Percentiles rank a stretch among this genome's conserved stretches.
These are phyloP conservation scores for Trichoderma arundinaceum DNA, from an alignment of 2,329 filamentous ascomycete genomes.

Conservation along the genomic window DNA sequence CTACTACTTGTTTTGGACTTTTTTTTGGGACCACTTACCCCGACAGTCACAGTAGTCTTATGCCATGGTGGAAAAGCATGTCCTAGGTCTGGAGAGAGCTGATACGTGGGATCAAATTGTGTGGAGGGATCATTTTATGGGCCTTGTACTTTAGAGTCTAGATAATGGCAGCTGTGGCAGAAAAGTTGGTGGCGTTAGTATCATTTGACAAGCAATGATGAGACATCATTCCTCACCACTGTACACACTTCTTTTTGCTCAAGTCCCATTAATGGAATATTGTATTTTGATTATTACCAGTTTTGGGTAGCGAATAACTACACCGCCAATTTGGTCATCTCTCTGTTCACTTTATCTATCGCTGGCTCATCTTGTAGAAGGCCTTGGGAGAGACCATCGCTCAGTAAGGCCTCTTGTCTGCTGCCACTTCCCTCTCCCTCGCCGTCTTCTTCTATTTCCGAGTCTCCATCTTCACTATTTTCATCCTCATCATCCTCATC, in stretches of 20 bases:
- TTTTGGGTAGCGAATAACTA: constrained; percentile 33
- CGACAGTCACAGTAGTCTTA: constrained; percentile 38
- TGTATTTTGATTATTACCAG: background rate
- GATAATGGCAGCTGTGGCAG: constrained; percentile 38
- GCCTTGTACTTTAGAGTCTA: constrained; percentile 51
- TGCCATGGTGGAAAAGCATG: constrained; percentile 43
- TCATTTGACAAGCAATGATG: constrained; percentile 37
- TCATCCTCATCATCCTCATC: constrained; percentile 37
- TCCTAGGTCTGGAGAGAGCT: constrained; percentile 46
- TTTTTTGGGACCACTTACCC: constrained; percentile 36
- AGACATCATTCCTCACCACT: constrained; percentile 29
- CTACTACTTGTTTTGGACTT: constrained; percentile 31
- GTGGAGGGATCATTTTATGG: constrained; percentile 43
- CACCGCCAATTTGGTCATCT: constrained; percentile 42
- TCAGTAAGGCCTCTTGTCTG: background rate
- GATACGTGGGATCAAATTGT: constrained; percentile 43
- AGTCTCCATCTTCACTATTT: constrained; percentile 33
- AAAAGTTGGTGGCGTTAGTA: constrained; percentile 35
- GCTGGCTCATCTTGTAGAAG: constrained; percentile 17
- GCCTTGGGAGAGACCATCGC: background rate
- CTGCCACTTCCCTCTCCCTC: background rate
- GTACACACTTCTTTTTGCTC: background rate
- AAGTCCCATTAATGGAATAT: background rate
- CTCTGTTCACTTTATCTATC: constrained; percentile 36
- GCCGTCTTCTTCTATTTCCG: background rate